Evolutionary conservation across 2,329 filamentous ascomycete species (phyloP).

Genomic region (Fusarium cyanostomum): DNA sequence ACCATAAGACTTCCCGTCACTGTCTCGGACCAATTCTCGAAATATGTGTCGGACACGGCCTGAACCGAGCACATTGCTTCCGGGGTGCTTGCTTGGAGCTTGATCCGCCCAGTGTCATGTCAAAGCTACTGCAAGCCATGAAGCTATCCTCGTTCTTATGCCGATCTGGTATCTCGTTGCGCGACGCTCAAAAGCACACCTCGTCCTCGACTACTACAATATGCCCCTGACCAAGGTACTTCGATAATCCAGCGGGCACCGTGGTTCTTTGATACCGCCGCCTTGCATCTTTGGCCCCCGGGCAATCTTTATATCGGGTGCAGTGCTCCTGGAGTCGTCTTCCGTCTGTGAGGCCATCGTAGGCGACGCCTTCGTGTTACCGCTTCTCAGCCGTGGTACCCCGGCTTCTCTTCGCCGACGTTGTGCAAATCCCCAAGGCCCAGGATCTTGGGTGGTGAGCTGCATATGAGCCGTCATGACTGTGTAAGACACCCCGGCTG

Average conservation of each 20-base stretch:
- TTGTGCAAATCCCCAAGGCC: conserved; percentile 7
- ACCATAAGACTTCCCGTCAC: neutral
- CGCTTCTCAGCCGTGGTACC: conserved; percentile 21
- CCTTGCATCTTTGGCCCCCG: neutral
- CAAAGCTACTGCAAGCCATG: conserved; percentile 25
- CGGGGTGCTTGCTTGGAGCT: neutral
- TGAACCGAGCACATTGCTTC: conserved; percentile 7
- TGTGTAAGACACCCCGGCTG: conserved; percentile 7
- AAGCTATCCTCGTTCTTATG: neutral
- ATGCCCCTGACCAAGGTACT: neutral
- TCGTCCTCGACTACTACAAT: neutral
- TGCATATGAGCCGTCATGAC: conserved; percentile 9
- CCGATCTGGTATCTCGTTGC: neutral
- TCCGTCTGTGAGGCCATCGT: conserved; percentile 5
- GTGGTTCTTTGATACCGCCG: neutral
- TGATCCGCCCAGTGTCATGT: neutral
- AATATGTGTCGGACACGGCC: neutral
- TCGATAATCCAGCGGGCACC: neutral
- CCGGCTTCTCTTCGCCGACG: conserved; percentile 16
- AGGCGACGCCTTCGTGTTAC: conserved; percentile 29
- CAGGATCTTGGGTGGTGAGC: conserved; percentile 1
- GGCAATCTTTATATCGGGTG: conserved; percentile 1
- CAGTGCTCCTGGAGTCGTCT: conserved; percentile 2
- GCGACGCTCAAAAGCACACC: neutral
- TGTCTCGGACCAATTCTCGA: neutral